These are phyloP conservation scores for Athelia psychrophila DNA, from an alignment of 1,284 basidiomycete genomes.

Conservation along the genomic window DNA sequence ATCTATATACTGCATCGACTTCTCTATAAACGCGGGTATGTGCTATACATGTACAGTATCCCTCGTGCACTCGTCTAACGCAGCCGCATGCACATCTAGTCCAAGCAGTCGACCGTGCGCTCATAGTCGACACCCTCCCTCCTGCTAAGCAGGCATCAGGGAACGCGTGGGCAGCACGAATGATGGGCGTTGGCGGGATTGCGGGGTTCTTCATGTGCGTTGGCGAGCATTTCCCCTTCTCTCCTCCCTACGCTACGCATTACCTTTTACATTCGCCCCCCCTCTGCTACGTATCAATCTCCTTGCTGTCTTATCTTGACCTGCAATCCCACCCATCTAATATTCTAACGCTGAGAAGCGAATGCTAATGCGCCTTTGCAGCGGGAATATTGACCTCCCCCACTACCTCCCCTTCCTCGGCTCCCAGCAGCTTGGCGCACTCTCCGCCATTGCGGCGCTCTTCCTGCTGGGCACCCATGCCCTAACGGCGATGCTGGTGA, in stretches of 20 bases:
- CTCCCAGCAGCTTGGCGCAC: constrained; percentile 45
- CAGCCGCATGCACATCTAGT: constrained; percentile 40
- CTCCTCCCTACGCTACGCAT: too few relatives aligned
- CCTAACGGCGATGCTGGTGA: constrained; percentile 8
- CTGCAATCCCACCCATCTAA: too few relatives aligned
- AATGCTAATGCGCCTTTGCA: neutral
- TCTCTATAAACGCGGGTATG: constrained; percentile 85
- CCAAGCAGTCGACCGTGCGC: constrained; percentile 80
- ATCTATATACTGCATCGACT: constrained; percentile 90
- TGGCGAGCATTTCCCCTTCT: neutral
- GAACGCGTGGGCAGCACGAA: constrained; percentile 94
- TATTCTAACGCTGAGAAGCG: neutral
- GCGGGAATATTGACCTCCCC: constrained; percentile 40
- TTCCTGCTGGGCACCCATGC: constrained; percentile 38
- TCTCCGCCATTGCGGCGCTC: constrained; percentile 41
- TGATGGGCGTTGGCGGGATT: constrained; percentile 82
- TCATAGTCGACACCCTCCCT: constrained; percentile 72
- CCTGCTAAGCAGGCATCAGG: constrained; percentile 77
- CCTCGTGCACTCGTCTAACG: neutral
- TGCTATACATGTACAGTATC: constrained; percentile 1
- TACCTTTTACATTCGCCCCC: too few relatives aligned
- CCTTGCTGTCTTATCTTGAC: too few relatives aligned
- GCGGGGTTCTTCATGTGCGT: constrained; percentile 85
- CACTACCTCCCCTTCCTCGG: constrained; percentile 37
- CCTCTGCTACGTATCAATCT: too few relatives aligned